Evolutionary conservation across 2,329 filamentous ascomycete genomes (phyloP), one percentile per base, ranked within the genome.

Genomic region (Ilyonectria destructans): DNA sequence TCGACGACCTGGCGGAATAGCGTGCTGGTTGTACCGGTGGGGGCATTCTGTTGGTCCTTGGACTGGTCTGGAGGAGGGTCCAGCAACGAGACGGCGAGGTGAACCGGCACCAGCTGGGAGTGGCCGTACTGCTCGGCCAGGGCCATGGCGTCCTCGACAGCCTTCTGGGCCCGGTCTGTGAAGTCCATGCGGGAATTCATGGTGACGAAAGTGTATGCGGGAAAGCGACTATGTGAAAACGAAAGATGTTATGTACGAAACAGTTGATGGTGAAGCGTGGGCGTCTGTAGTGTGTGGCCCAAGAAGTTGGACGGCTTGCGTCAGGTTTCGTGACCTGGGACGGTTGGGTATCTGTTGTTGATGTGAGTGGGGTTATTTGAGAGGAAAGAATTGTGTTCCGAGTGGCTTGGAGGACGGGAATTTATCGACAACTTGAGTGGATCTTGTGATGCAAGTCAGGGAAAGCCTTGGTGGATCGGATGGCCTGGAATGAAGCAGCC

Each of bases 1-100:
- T 99, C 96, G 69, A 99, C 87, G 65, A 98, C 96, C 83, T 99
- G 96, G 73, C 94, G 91, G 86, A 98, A 97, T 61, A 99, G 89
- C n/a, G 95, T 94, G 73, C 89, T 83, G 33, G 87, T 85, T 40
- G 90, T 77, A 13, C 84, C 87, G 61, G 92, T 88, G 29, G 92
- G 90, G 6, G 87, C 86, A 78, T 96, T 94, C 83, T 94, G 93
- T 81, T 94, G 93, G 79, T 96, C 93, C 80, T 94, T 95, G 75
- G 92, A 94, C 74, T 87, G 89, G 80, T 94, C 93, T 68, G 90
- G 87, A 17, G 91, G 90, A 51, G 92, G 92, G 71, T 94, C 92
- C 77, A 96, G 88, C 67, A 96, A 89, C 56, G 93, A 90, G 62
- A 95, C 92, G 51, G 95, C 95, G 60, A 99, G 89, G 81, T 99